These are phyloP conservation scores for Pichia thaimueangensis DNA, from an alignment of 805 yeast genomes.

Conservation along the genomic window DNA sequence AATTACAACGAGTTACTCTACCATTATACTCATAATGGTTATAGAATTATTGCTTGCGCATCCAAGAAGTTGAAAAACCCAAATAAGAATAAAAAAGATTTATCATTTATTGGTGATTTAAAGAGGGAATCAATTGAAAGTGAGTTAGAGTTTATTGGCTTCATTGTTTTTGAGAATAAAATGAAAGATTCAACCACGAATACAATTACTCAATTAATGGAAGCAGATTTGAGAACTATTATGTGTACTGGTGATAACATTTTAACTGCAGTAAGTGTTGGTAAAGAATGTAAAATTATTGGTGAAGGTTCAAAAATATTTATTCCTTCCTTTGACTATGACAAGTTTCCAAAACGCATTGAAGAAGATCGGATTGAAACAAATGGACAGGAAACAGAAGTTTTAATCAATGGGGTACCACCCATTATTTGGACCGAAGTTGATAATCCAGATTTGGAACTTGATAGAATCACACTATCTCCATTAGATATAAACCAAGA, in stretches of 20 bases:
- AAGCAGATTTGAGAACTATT: constrained; percentile 71
- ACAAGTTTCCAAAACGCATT: constrained; percentile 9
- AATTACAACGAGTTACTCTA: constrained; percentile 70
- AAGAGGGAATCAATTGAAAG: constrained; percentile 64
- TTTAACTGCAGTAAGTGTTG: constrained; percentile 91
- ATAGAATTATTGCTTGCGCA: constrained; percentile 93
- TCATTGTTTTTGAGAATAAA: constrained; percentile 88
- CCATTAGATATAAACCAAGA: constrained; percentile 34
- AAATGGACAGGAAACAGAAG: not conserved
- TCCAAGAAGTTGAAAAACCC: constrained; percentile 33
- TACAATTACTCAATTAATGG: constrained; percentile 52
- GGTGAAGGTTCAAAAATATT: constrained; percentile 39
- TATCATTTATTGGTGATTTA: constrained; percentile 44
- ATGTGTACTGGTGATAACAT: constrained; percentile 99
- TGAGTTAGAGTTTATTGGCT: constrained; percentile 71
- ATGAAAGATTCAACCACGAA: constrained; percentile 61
- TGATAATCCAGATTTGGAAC: constrained; percentile 43
- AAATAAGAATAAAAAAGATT: constrained; percentile 26
- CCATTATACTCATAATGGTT: constrained; percentile 87
- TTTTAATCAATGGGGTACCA: constrained; percentile 11
- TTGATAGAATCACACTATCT: constrained; percentile 61
- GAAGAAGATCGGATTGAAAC: constrained; percentile 8
- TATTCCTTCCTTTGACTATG: constrained; percentile 53
- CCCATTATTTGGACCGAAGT: constrained; percentile 63
- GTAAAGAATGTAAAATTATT: constrained; percentile 71